Conservation (phyloP, 805 yeast species). For the Dipodascopsis uninucleata region DNA sequence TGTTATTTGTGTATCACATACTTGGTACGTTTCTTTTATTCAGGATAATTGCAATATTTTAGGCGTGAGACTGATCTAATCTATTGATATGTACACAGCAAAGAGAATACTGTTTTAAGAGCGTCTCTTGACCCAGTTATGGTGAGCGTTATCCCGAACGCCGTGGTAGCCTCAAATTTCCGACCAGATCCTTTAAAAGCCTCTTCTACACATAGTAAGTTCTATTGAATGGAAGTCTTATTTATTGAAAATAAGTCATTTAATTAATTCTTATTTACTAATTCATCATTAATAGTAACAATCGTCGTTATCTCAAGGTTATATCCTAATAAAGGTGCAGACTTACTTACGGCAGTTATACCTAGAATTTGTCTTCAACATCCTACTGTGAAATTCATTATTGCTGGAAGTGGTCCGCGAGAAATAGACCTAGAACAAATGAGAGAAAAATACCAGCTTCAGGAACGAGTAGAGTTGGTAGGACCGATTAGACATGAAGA, state of each 20-base stretch:
- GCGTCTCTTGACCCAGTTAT: conserved; percentile 73
- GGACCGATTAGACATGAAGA: conserved; percentile 91
- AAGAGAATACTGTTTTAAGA: conserved; percentile 88
- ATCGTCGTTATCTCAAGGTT: conserved; percentile 87
- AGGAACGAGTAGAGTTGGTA: conserved; percentile 77
- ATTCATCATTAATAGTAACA: conserved; percentile 45
- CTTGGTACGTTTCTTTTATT: conserved; percentile 40
- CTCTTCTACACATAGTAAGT: conserved; percentile 38
- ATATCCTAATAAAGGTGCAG: conserved; percentile 96
- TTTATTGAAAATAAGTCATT: neutral
- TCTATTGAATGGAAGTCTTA: neutral
- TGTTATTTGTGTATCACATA: conserved; percentile 93
- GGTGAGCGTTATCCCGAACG: conserved; percentile 93
- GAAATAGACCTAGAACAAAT: conserved; percentile 91
- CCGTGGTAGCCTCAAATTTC: conserved; percentile 85
- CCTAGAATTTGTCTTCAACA: conserved; percentile 72
- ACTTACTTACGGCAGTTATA: conserved; percentile 73
- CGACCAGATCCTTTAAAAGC: conserved; percentile 38
- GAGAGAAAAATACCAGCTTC: conserved; percentile 80
- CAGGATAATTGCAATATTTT: neutral
- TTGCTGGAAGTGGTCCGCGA: conserved; percentile 98
- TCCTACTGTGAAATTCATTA: conserved; percentile 65
- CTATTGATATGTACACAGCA: conserved; percentile 43
- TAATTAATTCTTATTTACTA: neutral
- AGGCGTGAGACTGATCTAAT: neutral